Base-by-base conservation (phyloP, 2,329 filamentous ascomycete species). In the Pseudogymnoascus sp. region DNA sequence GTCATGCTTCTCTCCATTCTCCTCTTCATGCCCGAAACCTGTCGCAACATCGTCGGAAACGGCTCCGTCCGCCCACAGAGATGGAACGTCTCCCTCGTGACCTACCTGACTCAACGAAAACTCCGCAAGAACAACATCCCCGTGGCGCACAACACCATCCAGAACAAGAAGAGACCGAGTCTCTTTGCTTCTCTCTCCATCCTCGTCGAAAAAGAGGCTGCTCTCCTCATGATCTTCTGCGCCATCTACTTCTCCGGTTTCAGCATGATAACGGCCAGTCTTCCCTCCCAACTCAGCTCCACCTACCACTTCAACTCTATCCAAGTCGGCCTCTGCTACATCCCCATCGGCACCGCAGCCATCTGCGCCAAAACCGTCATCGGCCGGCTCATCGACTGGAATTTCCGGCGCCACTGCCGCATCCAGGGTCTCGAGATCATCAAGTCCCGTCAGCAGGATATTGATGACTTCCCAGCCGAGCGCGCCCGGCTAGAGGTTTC, bases 311-410 rank as follows among this genome's bases (percentile, higher is more conserved):
- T 72, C 63, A 73, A 74, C 53, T 69, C 73, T 23, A 66, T 74
- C 17, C 69, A 73, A 66, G 69, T 74, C 36, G 71, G 71, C 5
- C 68, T 74, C 15, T 72, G 70, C 53, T 74, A 72, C 61, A 57
- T 73, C 4, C 82, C 82, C 1, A 69, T 82, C 31, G 82, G 81
- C 0, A 74, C 70, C 4, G 82, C 81, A 1, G 81, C 80, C n/a
- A 74, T 81, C 11, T 69, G 78, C 1, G 77, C 81, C 0, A 79
- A 79, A 0, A 67, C 77, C 8, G 69, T 77, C 2, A 76, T 77
- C 2, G 86, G 88, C 0, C 78, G 79, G 1, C 67, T 85, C 1
- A 80, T 90, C 36, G 88, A 91, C 72, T 81, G 80, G 74, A 90
- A 90, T 71, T 92, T 87, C 71, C 78, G 81, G 1, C 82, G 86